A percentile compares a stretch with the other conserved stretches of the same genome.
These are phyloP conservation scores for Copromyces sp. DNA, from an alignment of 495 filamentous ascomycete genomes.

Conservation along the genomic window DNA sequence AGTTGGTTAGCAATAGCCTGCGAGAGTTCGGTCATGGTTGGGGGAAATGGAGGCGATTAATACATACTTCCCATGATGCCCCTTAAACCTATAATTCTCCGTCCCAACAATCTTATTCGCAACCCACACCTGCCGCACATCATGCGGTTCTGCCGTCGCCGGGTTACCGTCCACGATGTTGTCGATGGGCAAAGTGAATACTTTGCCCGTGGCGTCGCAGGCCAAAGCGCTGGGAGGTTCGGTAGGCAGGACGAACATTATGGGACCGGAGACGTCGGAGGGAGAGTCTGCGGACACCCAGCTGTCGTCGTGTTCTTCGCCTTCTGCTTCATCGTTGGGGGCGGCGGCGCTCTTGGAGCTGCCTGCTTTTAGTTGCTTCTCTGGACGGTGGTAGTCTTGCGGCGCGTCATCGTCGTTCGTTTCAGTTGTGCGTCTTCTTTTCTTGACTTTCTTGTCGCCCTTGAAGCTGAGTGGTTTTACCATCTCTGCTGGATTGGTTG, in stretches of 20 bases:
- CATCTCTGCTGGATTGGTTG: conserved; percentile 27
- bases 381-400: conserved; percentile 6
- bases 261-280: conserved; percentile 70
- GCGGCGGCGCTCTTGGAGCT: conserved; percentile 28
- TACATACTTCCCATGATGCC: conserved; percentile 69
- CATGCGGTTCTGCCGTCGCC: conserved; percentile 77
- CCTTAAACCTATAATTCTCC: conserved; percentile 73
- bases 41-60: not conserved
- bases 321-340: conserved; percentile 25
- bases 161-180: conserved; percentile 75
- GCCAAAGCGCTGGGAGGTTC: conserved; percentile 59
- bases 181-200: conserved; percentile 70
- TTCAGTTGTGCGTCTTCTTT: conserved; percentile 59
- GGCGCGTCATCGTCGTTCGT: conserved; percentile 28
- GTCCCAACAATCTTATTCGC: conserved; percentile 76
- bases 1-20: not conserved
- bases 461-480: conserved; percentile 88
- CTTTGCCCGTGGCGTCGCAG: conserved; percentile 72
- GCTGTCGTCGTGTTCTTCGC: conserved; percentile 54
- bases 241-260: conserved; percentile 71
- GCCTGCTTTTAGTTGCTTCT: conserved; percentile 9
- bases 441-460: conserved; percentile 91
- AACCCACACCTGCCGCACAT: conserved; percentile 92
- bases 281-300: conserved; percentile 80
- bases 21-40: not conserved